Conservation (phyloP, 148 eudicot species). For the Rhododendron ovatum region DNA sequence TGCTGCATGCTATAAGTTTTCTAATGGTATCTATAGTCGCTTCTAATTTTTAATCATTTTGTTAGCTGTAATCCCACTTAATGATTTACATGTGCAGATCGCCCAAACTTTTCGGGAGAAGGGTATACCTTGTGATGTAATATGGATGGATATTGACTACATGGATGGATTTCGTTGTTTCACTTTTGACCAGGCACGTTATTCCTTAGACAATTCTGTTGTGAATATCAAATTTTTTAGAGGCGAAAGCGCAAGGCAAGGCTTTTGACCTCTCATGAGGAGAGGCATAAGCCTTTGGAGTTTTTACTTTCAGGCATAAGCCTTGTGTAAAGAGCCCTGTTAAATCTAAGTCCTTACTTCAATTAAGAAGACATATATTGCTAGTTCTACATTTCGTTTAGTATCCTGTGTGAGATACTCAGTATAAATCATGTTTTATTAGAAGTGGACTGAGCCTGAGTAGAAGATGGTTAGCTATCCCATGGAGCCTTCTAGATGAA, state of each 20-base stretch:
- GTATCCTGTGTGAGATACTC: neutral
- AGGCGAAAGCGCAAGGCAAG: neutral
- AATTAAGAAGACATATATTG: neutral
- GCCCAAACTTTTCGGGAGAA: conserved; percentile 79
- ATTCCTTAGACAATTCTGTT: neutral
- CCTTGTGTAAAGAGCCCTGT: neutral
- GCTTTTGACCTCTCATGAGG: neutral
- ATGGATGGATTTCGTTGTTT: conserved; percentile 99
- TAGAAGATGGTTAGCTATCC: neutral
- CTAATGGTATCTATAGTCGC: neutral
- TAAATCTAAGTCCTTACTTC: neutral
- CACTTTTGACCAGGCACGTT: conserved; percentile 74
- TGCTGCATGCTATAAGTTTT: neutral
- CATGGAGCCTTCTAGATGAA: neutral
- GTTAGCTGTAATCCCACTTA: conserved; percentile 1
- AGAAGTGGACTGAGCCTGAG: neutral
- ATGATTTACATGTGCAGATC: conserved; percentile 46
- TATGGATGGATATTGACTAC: conserved; percentile 99
- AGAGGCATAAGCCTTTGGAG: neutral
- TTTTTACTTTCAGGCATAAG: neutral
- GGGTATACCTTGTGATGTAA: conserved; percentile 93
- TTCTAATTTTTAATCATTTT: neutral
- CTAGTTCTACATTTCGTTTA: neutral
- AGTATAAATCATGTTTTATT: neutral
- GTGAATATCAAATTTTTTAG: neutral